Base-by-base conservation (phyloP, 2,329 filamentous ascomycete genomes). In the Mycosphaerella sp. region DNA sequence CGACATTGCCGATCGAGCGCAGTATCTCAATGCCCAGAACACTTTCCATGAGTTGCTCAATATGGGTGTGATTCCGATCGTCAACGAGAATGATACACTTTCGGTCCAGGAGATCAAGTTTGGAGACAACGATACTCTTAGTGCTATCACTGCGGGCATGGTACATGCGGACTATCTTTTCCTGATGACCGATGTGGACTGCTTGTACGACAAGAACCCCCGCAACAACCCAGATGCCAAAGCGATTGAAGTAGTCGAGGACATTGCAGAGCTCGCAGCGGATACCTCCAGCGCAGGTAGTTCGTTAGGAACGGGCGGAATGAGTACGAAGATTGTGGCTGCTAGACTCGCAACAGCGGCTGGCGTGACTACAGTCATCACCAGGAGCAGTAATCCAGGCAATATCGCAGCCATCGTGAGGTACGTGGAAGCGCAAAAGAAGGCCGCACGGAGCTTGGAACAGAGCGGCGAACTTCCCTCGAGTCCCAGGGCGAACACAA, bases 101-200 rank as follows among this genome's bases (percentile, higher is more conserved):
- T 89, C 90, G 18, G 93, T 98, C 59, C 87, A 91, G 66, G 93
- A 98, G 78, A 98, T 98, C 73, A 97, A 97, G 75, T 98, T 98
- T 66, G 93, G 93, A 60, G 93, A 98, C 75, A 98, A 98, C 64
- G 93, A 98, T 70, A 98, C 93, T 1, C 77, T 98, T 41, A 95
- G 89, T 10, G 93, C 93, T 51, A 96, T 98, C 62, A 95, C 93
- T 0, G 89, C 93, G 1, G 93, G 87, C 59, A 97, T 97, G 89
- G 87, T 97, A 16, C 89, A 95, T 64, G 93, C 93, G 44, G 90
- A 98, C 65, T 88, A 95, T 63, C 78, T 98, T 8, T 98, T 98
- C 71, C 79, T 98, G 57, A 97, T 98, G 93, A 98, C 93, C 1
- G 93, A 98, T 66, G 93, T 98, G 42, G 93, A 98, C 68, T 96